These are phyloP conservation scores for Zymoseptoria crescenta DNA, from an alignment of 2,329 filamentous ascomycete genomes.

Conservation along the genomic window DNA sequence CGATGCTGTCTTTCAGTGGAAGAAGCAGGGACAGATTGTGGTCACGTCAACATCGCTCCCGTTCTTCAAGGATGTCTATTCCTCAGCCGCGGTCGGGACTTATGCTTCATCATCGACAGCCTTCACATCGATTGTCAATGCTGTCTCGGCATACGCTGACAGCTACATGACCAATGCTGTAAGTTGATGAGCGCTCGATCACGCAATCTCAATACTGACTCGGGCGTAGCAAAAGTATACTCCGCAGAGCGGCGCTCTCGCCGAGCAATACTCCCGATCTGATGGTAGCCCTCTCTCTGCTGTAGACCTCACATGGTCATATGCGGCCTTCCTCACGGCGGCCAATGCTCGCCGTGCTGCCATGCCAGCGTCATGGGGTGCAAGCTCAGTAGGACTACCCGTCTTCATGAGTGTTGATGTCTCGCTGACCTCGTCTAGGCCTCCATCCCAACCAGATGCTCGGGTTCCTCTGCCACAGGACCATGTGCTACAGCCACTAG, in stretches of 20 bases:
- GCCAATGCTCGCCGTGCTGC: slow-evolving; percentile 48
- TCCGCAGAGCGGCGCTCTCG: slow-evolving; percentile 52
- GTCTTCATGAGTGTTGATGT: too few species aligned
- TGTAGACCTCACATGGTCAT: slow-evolving; percentile 64
- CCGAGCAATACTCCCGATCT: slow-evolving; percentile 57
- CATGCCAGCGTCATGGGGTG: slow-evolving; percentile 50
- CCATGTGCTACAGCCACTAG: slow-evolving; percentile 23
- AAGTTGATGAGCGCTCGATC: not conserved
- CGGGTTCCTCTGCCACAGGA: slow-evolving; percentile 19
- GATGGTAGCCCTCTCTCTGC: slow-evolving; percentile 51
- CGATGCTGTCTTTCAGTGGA: slow-evolving; percentile 66
- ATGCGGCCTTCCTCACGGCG: slow-evolving; percentile 61
- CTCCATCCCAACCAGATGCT: slow-evolving; percentile 19
- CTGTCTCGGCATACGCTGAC: slow-evolving; percentile 58
- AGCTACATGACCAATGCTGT: slow-evolving; percentile 39
- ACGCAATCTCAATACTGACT: not conserved
- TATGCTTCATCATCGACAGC: slow-evolving; percentile 45
- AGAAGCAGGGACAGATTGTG: slow-evolving; percentile 52
- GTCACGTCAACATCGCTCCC: slow-evolving; percentile 57
- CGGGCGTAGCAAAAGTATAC: slow-evolving; percentile 37
- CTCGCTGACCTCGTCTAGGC: slow-evolving; percentile 4
- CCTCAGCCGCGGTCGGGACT: slow-evolving; percentile 52
- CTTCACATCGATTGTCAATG: slow-evolving; percentile 43
- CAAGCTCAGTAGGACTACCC: slow-evolving; percentile 6
- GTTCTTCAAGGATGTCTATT: slow-evolving; percentile 63